Evolutionary conservation across 2,329 filamentous ascomycete genomes (phyloP), one percentile per base, ranked within the genome.

Genomic region (Sphaceloma murrayae): DNA sequence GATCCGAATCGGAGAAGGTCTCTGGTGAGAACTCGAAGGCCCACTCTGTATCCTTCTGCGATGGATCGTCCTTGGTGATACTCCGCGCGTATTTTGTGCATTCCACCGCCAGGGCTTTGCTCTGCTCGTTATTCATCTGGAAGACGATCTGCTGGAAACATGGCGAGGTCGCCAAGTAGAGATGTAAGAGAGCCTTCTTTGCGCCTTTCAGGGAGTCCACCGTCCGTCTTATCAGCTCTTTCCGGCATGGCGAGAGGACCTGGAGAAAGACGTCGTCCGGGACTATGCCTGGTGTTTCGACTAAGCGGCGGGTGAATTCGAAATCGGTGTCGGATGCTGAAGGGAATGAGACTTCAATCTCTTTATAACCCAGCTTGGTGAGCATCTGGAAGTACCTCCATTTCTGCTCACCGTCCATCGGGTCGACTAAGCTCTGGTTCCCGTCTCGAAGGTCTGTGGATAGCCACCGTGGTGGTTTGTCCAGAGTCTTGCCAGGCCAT

Each of bases 341-440:
- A 39, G 89, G 89, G 67, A 94, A 96, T 3, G 88, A 91, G 14
- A 95, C 82, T 62, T 96, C 89, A 53, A 96, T 95, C 67, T 96
- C 89, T 68, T 95, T 96, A 74, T 93, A 96, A 55, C 91, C 89
- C 39, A 95, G 74, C 49, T 89, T 79, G 57, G 82, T 78, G 44
- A 96, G 77, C 86, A 94, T 93, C 66, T 88, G 80, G 72, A 96
- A 96, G 73, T 88, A 96, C 49, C 74, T 72, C 78, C 83, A 91
- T 68, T 96, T 96, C 71, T 95, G 87, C 38, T 94, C 85, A 54
- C 86, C 86, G 59, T 86, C 91, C 88, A 96, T 95, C 51, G 89
- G 88, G 62, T 94, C 85, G 24, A 85, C 79, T 63, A 94, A 71
- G 63, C 82, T 88, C 70, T 96, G 89, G 71, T 95, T 95, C 46